A percentile compares a stretch with the other conserved stretches of the same genome.
phyloP scores from a whole-genome alignment of 805 yeast genomes.

The Schwanniomyces occidentalis region DNA sequence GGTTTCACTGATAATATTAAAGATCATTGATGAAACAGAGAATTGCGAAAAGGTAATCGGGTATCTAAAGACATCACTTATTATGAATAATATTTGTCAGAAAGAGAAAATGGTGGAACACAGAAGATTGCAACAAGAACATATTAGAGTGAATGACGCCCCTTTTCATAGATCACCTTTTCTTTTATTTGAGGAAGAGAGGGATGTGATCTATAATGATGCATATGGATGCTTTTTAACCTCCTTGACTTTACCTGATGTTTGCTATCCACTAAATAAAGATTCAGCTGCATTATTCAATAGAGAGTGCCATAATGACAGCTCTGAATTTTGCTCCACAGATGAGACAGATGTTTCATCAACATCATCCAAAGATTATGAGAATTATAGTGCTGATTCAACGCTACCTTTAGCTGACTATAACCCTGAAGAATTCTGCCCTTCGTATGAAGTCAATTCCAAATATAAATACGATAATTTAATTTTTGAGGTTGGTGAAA shows the following conservation, averaged over 20 bases:
- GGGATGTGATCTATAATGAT: slow-evolving; percentile 48
- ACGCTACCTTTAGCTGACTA: slow-evolving; percentile 26
- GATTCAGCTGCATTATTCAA: slow-evolving; percentile 17
- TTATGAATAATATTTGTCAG: slow-evolving; percentile 59
- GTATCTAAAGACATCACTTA: slow-evolving; percentile 56
- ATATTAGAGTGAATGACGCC: slow-evolving; percentile 70
- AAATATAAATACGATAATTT: slow-evolving; percentile 53
- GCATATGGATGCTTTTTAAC: slow-evolving; percentile 56
- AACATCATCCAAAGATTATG: not conserved
- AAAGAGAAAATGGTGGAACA: slow-evolving; percentile 48
- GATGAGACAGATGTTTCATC: not conserved
- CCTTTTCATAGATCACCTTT: slow-evolving; percentile 82
- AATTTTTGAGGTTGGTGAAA: slow-evolving; percentile 53
- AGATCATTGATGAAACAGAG: slow-evolving; percentile 20
- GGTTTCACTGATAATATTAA: slow-evolving; percentile 47
- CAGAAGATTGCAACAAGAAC: slow-evolving; percentile 58
- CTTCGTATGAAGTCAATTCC: slow-evolving; percentile 31
- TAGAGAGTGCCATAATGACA: not conserved
- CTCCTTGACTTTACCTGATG: slow-evolving; percentile 62
- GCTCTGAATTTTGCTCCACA: not conserved
- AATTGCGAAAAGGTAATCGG: slow-evolving; percentile 27
- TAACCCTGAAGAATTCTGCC: slow-evolving; percentile 30
- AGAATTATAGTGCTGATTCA: not conserved
- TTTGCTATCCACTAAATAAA: slow-evolving; percentile 57
- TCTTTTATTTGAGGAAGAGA: slow-evolving; percentile 52